Percentiles rank a stretch among this genome's conserved stretches.
Conservation (phyloP, 345 rosid species). For the Citrus hindsii region DNA sequence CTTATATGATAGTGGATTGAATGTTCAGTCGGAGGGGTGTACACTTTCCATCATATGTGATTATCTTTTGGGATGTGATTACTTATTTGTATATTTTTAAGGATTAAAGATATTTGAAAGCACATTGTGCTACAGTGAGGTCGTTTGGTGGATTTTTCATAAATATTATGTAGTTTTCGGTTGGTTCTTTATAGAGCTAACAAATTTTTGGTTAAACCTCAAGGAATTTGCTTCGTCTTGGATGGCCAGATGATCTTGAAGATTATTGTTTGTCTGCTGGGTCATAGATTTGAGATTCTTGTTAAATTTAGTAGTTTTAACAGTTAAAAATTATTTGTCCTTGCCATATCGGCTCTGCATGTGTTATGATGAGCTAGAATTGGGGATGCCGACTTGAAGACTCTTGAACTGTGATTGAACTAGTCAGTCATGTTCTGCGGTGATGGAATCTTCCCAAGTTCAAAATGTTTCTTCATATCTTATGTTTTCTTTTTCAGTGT, state of each 20-base stretch:
- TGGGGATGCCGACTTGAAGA: background rate
- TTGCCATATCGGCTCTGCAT: background rate
- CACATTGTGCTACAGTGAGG: background rate
- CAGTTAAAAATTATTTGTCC: background rate
- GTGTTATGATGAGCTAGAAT: background rate
- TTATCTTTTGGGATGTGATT: too few relatives aligned
- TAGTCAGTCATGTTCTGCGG: background rate
- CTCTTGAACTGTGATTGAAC: background rate
- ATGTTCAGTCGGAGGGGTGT: background rate
- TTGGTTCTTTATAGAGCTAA: background rate
- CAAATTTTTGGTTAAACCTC: background rate
- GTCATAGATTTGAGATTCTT: background rate
- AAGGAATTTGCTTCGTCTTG: background rate
- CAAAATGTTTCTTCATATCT: background rate
- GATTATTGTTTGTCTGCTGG: background rate
- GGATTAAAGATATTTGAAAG: background rate
- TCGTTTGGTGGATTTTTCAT: background rate
- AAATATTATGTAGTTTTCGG: background rate
- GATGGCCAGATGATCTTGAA: background rate
- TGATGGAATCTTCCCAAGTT: background rate
- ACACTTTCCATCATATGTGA: background rate
- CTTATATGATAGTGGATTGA: background rate
- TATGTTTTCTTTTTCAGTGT: constrained; percentile 21
- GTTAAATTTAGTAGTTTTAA: background rate
- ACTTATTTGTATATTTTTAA: too few relatives aligned